A percentile compares a stretch with the other conserved stretches of the same genome.
Evolutionary conservation across 2,329 filamentous ascomycete genomes (phyloP).

Genomic region (Phialemonium atrogriseum): DNA sequence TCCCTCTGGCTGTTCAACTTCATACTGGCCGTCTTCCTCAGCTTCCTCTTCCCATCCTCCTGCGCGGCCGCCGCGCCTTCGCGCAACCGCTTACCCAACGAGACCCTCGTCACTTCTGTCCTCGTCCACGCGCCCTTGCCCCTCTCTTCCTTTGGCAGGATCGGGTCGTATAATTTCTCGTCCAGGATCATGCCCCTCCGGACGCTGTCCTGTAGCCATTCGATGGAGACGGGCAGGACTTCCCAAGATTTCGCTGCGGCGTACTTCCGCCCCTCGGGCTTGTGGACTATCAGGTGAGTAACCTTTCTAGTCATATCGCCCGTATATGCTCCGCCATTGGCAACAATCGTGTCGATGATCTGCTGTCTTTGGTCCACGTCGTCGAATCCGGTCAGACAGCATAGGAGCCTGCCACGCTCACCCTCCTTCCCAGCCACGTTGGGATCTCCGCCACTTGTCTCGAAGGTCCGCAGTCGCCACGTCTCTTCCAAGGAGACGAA

Average conservation of each 20-base stretch:
- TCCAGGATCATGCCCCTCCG: slow-evolving; percentile 85
- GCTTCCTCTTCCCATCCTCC: slow-evolving; percentile 63
- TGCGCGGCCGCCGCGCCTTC: slow-evolving; percentile 33
- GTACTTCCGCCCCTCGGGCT: slow-evolving; percentile 82
- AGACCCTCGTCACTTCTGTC: slow-evolving; percentile 34
- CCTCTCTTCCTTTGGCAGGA: slow-evolving; percentile 59
- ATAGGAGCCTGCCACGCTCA: slow-evolving; percentile 33
- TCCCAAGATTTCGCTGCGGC: slow-evolving; percentile 77
- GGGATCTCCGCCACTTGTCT: slow-evolving; percentile 38
- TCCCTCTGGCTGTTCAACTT: slow-evolving; percentile 74
- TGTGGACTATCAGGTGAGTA: slow-evolving; percentile 77
- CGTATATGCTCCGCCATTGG: slow-evolving; percentile 75
- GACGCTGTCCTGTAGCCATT: slow-evolving; percentile 81
- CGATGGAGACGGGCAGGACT: slow-evolving; percentile 67
- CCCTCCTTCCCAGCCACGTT: slow-evolving; percentile 16
- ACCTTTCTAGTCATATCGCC: slow-evolving; percentile 80
- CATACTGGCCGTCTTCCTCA: slow-evolving; percentile 80
- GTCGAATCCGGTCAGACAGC: slow-evolving; percentile 51
- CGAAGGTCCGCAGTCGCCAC: slow-evolving; percentile 57
- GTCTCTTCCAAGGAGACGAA: slow-evolving; percentile 59
- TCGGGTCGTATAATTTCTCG: slow-evolving; percentile 75
- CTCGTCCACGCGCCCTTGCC: slow-evolving; percentile 70
- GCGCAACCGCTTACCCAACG: slow-evolving; percentile 51
- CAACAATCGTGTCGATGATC: slow-evolving; percentile 58
- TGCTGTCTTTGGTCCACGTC: slow-evolving; percentile 55